Percentiles rank a stretch among this genome's conserved stretches.
phyloP scores from a whole-genome alignment of 345 rosid genomes.

The Syzygium grande region DNA sequence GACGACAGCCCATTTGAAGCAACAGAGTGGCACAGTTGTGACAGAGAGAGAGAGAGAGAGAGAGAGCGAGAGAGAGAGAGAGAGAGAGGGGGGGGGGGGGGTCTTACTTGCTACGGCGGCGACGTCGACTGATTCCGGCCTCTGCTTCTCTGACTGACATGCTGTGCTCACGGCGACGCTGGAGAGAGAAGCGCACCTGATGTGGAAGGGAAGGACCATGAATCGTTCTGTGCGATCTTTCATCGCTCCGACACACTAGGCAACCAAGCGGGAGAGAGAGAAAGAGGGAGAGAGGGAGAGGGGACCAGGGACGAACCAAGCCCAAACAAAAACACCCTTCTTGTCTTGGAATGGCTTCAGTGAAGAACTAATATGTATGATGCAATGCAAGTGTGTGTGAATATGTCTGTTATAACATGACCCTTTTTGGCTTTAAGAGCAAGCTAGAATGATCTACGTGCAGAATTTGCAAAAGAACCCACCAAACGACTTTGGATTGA shows the following conservation, averaged over 20 bases:
- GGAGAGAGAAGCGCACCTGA: constrained; percentile 15
- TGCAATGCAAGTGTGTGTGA: neutral
- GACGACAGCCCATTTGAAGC: neutral
- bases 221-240: constrained; percentile 8
- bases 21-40: neutral
- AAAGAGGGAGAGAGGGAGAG: neutral
- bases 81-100: neutral
- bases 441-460: constrained; percentile 6
- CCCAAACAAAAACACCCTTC: neutral
- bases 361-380: neutral
- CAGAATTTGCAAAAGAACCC: neutral
- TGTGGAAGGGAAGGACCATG: constrained; percentile 13
- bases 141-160: constrained; percentile 1
- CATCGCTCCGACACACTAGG: neutral
- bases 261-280: neutral
- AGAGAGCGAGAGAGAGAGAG: neutral
- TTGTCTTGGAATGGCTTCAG: neutral
- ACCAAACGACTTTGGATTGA: neutral
- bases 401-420: neutral
- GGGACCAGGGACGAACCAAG: neutral
- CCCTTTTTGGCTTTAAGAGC: neutral
- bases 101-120: neutral
- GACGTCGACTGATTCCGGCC: neutral
- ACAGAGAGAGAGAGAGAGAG: neutral
- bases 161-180: constrained; percentile 5